Evolutionary conservation across 2,329 filamentous ascomycete species (phyloP), one percentile per base, ranked within the genome.

Genomic region (Tolypocladium paradoxum): DNA sequence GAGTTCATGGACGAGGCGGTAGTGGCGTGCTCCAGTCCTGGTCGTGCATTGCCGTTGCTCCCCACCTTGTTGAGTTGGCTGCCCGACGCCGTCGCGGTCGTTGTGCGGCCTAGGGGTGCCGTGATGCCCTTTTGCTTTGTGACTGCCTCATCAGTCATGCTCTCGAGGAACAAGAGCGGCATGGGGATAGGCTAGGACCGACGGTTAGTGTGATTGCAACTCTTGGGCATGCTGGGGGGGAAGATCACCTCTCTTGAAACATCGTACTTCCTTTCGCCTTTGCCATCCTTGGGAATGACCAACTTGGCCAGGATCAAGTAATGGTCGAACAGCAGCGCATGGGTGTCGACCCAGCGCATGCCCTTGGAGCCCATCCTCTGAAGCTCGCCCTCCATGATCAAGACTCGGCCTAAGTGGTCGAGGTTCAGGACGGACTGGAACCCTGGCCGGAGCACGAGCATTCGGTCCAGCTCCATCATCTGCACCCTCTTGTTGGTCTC

Each of bases 221-320:
- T 12, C 24, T 2, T n/a, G 33, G 16, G 27, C 9, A 11, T 27
- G 46, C 16, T 8, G 9, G 24, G 6, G 49, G 31, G 18, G 33
- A 38, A 34, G 18, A 79, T 71, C 70, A 87, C 84, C 70, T 95
- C 78, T 68, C 95, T 91, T 1, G 91, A 96, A 34, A 99, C 92
- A 68, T 99, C 93, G 61, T 93, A 99, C 61, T 88, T 90, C 70
- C 87, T 93, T 52, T 85, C 79, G n/a, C 80, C 81, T 48, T 81
- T 82, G 46, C 83, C 78, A 46, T 84, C 81, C 62, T 90, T 90
- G 47, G 83, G 76, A 12, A 79, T 76, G 4, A 84, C 76, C 8
- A 89, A 78, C 73, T 99, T 99, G 38, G 93, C 88, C 46, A 99
- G 73, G 35, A 99, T 91, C 37, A 99, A 78, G 68, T 96, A 99